These are phyloP conservation scores for Didymellaceae sp. DNA, from an alignment of 2,329 filamentous ascomycete genomes.

Conservation along the genomic window DNA sequence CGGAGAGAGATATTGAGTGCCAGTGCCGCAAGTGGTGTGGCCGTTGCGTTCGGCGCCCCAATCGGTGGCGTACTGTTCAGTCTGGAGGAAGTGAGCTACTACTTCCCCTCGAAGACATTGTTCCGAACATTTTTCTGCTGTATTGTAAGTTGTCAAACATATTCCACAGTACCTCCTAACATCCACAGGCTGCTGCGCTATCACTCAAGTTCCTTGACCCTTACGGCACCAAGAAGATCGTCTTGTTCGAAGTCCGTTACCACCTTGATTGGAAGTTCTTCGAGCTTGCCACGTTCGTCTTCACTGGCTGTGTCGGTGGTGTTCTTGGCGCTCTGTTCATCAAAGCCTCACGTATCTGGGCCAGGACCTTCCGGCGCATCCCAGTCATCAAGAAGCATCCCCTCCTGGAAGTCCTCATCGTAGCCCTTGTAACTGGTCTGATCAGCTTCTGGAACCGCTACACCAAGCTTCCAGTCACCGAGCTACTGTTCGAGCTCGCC, in stretches of 20 bases:
- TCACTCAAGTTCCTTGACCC: slow-evolving; percentile 95
- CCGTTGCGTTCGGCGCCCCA: slow-evolving; percentile 92
- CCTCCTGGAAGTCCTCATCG: slow-evolving; percentile 84
- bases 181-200: slow-evolving; percentile 69
- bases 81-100: slow-evolving; percentile 94
- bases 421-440: slow-evolving; percentile 83
- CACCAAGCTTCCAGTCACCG: slow-evolving; percentile 87
- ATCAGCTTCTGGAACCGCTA: slow-evolving; percentile 93
- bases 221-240: slow-evolving; percentile 95
- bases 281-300: slow-evolving; percentile 82
- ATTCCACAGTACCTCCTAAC: too few relatives aligned
- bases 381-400: slow-evolving; percentile 81
- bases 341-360: slow-evolving; percentile 92
- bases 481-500: slow-evolving; percentile 87
- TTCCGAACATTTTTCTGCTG: slow-evolving; percentile 99
- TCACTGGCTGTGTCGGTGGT: slow-evolving; percentile 87
- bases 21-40: slow-evolving; percentile 87
- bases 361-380: slow-evolving; percentile 83
- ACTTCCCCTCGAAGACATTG: slow-evolving; percentile 95
- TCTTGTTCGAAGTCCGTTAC: slow-evolving; percentile 94
- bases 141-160: slow-evolving; percentile 64
- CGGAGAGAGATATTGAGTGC: slow-evolving; percentile 92
- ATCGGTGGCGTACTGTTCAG: slow-evolving; percentile 91
- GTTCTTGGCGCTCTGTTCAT: slow-evolving; percentile 90
- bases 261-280: slow-evolving; percentile 91